Percentiles rank a stretch among this genome's conserved stretches.
These are phyloP conservation scores for Pilatotrama ljubarskyi DNA, from an alignment of 768 basidiomycete genomes.

Conservation along the genomic window DNA sequence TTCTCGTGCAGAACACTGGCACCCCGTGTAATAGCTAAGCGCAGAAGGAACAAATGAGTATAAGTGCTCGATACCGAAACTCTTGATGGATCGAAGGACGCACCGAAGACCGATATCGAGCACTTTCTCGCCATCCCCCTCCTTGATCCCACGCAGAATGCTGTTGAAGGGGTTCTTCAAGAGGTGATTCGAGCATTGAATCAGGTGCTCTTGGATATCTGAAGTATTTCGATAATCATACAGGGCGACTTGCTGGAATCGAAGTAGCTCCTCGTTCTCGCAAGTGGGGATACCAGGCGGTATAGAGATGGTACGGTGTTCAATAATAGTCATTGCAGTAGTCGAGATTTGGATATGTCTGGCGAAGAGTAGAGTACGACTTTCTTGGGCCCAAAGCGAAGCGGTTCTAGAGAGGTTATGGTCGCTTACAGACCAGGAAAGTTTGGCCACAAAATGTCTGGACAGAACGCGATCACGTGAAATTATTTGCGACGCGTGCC, in stretches of 20 bases:
- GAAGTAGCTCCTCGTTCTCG: not conserved
- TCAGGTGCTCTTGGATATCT: not conserved
- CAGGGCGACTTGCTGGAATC: not conserved
- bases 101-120: slow-evolving; percentile 13
- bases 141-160: not conserved
- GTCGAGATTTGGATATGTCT: too few species aligned
- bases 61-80: not conserved
- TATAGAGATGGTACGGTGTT: not conserved
- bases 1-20: not conserved
- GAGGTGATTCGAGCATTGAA: not conserved
- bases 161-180: not conserved
- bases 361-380: too few species aligned
- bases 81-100: not conserved
- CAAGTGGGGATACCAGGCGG: not conserved
- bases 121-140: not conserved
- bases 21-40: not conserved
- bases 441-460: too few species aligned
- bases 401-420: too few species aligned
- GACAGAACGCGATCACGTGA: too few species aligned
- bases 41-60: not conserved
- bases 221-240: not conserved
- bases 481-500: too few species aligned
- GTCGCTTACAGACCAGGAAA: too few species aligned
- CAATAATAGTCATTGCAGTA: not conserved
- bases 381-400: too few species aligned